Percentiles rank a stretch among this genome's conserved stretches.
Evolutionary conservation across 352 stramenopile species (phyloP).

Genomic region (Vaucheria bursata): DNA sequence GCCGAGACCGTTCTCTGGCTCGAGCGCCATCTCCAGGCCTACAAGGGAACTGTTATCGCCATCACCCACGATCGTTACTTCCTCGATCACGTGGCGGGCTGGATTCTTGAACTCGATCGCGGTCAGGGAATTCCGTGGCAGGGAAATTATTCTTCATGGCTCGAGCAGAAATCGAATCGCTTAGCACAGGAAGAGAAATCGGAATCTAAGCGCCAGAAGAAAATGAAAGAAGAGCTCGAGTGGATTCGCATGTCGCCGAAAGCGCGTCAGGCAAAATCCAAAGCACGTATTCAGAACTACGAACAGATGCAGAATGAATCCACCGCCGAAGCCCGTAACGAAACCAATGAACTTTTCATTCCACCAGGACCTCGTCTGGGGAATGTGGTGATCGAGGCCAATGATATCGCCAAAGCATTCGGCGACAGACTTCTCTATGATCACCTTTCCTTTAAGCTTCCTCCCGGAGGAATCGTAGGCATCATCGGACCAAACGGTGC

Average conservation of each 20-base stretch:
- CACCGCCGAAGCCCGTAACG: conserved; percentile 55
- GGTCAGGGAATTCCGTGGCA: conserved; percentile 80
- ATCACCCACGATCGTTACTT: conserved; percentile 98
- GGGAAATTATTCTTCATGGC: conserved; percentile 95
- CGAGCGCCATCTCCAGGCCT: conserved; percentile 85
- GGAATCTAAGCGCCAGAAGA: conserved; percentile 58
- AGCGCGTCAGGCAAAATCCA: conserved; percentile 51
- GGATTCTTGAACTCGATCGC: conserved; percentile 93
- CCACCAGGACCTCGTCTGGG: conserved; percentile 76
- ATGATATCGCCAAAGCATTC: conserved; percentile 59
- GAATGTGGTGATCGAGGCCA: conserved; percentile 74
- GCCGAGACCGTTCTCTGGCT: conserved; percentile 89
- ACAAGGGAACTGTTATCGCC: conserved; percentile 86
- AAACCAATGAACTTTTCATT: conserved; percentile 52
- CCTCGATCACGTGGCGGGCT: conserved; percentile 87
- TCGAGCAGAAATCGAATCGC: conserved; percentile 83
- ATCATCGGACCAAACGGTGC: conserved; percentile 55
- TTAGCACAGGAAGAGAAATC: conserved; percentile 51
- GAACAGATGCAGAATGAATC: neutral
- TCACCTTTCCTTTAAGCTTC: conserved; percentile 60
- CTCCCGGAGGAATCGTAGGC: conserved; percentile 62
- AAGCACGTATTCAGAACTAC: conserved; percentile 55
- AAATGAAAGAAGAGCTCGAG: conserved; percentile 79
- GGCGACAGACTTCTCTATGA: conserved; percentile 59
- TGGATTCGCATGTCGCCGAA: conserved; percentile 69